Conservation (phyloP, 1,284 basidiomycete genomes). For the Abortiporus biennis region DNA sequence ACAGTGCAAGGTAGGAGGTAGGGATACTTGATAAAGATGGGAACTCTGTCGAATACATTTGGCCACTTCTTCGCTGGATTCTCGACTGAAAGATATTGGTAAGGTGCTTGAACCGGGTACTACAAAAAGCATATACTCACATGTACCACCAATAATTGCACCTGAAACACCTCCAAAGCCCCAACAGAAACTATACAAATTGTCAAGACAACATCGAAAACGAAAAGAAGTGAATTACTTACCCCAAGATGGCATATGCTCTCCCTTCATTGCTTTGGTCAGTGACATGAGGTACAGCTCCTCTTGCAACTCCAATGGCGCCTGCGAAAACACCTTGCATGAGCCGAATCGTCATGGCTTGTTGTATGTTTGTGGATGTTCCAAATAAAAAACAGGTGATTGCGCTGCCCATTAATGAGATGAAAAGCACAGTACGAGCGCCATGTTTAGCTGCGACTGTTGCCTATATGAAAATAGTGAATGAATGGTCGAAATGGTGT, state of each 20-base stretch:
- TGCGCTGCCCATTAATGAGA: conserved; percentile 81
- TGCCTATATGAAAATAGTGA: conserved; percentile 51
- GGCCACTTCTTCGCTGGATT: conserved; percentile 85
- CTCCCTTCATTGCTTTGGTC: conserved; percentile 89
- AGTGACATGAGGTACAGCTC: conserved; percentile 84
- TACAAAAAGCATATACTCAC: conserved; percentile 36
- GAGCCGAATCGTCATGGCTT: conserved; percentile 86
- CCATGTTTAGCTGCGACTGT: conserved; percentile 92
- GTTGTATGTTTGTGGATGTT: conserved; percentile 71
- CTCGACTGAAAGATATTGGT: conserved; percentile 51
- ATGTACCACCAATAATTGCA: conserved; percentile 82
- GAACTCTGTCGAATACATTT: conserved; percentile 54
- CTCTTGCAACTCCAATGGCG: conserved; percentile 88
- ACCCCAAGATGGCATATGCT: conserved; percentile 92
- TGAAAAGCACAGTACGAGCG: conserved; percentile 77
- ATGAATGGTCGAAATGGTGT: too few relatives aligned
- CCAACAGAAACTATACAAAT: conserved; percentile 69
- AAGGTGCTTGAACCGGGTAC: conserved; percentile 5
- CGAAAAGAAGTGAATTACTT: conserved; percentile 11
- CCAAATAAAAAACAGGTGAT: conserved; percentile 82
- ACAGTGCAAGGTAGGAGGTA: conserved; percentile 90
- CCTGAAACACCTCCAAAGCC: conserved; percentile 92
- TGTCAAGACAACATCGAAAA: background rate
- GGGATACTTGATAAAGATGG: conserved; percentile 77
- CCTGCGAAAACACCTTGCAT: conserved; percentile 95